Conservation (phyloP, 2,329 filamentous ascomycete species). For the Hymenoscyphus albidus region DNA sequence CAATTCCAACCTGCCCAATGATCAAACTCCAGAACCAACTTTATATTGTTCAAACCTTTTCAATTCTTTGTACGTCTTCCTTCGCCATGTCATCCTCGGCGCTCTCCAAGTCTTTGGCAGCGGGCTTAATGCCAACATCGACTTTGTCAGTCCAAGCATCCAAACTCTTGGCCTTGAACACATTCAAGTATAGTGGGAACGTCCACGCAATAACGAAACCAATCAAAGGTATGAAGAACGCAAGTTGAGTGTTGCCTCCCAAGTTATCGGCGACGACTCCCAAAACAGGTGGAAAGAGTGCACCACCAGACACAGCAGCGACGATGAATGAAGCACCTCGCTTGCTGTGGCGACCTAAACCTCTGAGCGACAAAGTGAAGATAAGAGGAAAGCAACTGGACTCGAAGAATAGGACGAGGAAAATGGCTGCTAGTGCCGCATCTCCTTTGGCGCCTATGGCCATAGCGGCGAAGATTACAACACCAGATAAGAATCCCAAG, state of each 20-base stretch:
- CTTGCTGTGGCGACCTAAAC: conserved; percentile 75
- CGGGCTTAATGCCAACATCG: conserved; percentile 24
- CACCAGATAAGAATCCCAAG: conserved; percentile 57
- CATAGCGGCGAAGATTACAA: conserved; percentile 51
- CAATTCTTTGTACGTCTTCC: conserved; percentile 16
- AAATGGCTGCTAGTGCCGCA: conserved; percentile 55
- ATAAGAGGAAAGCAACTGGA: conserved; percentile 80
- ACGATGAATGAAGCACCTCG: conserved; percentile 76
- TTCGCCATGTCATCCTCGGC: conserved; percentile 8
- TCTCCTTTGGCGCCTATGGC: conserved; percentile 39
- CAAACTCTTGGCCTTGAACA: conserved; percentile 26
- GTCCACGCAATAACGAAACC: conserved; percentile 23
- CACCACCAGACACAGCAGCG: conserved; percentile 28
- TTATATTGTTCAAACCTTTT: conserved; percentile 16
- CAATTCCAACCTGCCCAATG: not conserved
- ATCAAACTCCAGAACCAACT: not conserved
- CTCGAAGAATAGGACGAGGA: conserved; percentile 72
- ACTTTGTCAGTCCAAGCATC: conserved; percentile 32
- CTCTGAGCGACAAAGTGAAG: conserved; percentile 73
- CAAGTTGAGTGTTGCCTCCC: conserved; percentile 25
- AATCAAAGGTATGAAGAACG: conserved; percentile 28
- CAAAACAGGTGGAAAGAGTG: conserved; percentile 27
- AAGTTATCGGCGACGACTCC: conserved; percentile 24
- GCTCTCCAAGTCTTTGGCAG: conserved; percentile 23
- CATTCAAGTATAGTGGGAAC: conserved; percentile 28